Base-by-base conservation (phyloP, 139 green algal species). In the Pseudopediastrum boryanum region DNA sequence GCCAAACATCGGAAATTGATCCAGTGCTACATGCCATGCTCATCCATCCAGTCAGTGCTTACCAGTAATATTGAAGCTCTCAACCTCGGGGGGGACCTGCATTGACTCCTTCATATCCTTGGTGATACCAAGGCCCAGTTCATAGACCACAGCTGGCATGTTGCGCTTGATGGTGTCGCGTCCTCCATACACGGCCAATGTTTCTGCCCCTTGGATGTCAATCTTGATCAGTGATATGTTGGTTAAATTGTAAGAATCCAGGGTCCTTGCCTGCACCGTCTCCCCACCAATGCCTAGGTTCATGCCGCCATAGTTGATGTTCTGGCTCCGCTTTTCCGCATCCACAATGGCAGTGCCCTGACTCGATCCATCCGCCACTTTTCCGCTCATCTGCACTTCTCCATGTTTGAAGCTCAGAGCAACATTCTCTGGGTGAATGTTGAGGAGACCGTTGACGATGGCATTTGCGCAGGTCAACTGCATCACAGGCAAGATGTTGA, bases 271-370 rank as follows among this genome's bases (percentile, higher is more conserved):
- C 3, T 39, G 66, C 43, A 74, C 66, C 43, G 42, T 25, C 66
- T 74, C 66, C 27, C 66, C 66, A 56, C 66, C 66, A 25, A n/a
- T 4, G 5, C 66, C 66, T 43, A 74, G 66, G 10, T 29, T 48
- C 66, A 74, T 74, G 43, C 66, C 66, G 31, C 66, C 61, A 12
- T 69, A 69, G 61, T 69, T 69, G 61, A 69, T 12, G 8, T 13
- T 4, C 27, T 29, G 12, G 19, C 61, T 35, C 27, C 25, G 7
- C 25, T 69, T 12, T 12, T 69, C 61, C 4, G 61, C 61, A 4
- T 6, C 16, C 6, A 6, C 5, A 6, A 69, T 9, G 61, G 42
- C 9, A 4, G 10, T 6, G 16, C 61, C 61, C 6, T 6, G 7
- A 36, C 33, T 7, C 23, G 35, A 31, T 5, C 61, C 61, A 35